Evolutionary conservation across 2,329 filamentous ascomycete genomes (phyloP), one percentile per base, ranked within the genome.

Genomic region (Pyrenophora teres): DNA sequence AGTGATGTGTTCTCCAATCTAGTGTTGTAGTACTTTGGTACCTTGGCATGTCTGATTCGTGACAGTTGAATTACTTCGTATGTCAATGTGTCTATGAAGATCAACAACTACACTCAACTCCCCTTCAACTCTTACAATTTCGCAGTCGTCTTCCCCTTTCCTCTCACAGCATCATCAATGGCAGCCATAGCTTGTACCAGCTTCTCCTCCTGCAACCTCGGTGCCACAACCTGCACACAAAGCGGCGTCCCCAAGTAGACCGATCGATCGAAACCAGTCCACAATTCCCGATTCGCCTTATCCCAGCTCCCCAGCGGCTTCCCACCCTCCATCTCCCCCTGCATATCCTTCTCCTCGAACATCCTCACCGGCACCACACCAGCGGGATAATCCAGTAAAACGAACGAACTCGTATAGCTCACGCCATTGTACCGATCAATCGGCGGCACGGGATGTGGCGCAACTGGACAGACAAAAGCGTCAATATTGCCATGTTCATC

Each of bases 371-470:
- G 85, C 1, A 87, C 51, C 3, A 74, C 65, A 15, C 81, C 86
- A 2, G 84, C 81, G 0, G 85, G 81, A 61, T 83, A 85, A 64
- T 88, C 85, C 18, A 88, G 68, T 47, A 87, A 62, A 7, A 87
- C 84, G 62, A 85, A 87, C 1, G 77, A 78, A 18, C 77, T 81
- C 0, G 84, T 87, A 63, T 87, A 88, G 50, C 83, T 81, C 0
- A 83, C 80, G 0, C 80, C 81, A 65, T 86, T 86, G 71, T 83
- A 88, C 2, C 79, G 74, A 71, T 88, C 86, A 47, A 86, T 80
- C 8, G 80, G 77, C 1, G 85, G 83, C 0, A 85, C 79, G 0
- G 85, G 83, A 67, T 88, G 86, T 2, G 85, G 84, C 12, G 85
- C 85, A 0, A 87, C 76, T 0, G 85, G 86, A 55, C 80, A 84